Evolutionary conservation across 2,329 filamentous ascomycete genomes (phyloP).

Genomic region (Myriosclerotinia curreyana): DNA sequence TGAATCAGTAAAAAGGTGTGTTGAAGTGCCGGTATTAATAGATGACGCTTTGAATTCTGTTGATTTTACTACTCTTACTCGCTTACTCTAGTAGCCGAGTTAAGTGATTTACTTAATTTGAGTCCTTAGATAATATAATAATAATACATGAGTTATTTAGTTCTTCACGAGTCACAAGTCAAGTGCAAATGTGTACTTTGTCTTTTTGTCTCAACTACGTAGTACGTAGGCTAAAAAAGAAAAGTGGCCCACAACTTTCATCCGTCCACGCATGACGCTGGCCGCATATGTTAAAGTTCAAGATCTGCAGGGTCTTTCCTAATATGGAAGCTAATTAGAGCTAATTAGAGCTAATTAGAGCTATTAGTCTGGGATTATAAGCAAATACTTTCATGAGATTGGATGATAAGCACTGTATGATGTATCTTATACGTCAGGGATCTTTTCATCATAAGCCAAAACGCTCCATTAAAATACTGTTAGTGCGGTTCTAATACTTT

Average conservation of each 20-base stretch:
- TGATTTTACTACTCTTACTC: not conserved
- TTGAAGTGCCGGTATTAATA: too few species aligned
- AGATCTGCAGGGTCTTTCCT: slow-evolving; percentile 15
- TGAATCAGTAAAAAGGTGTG: not conserved
- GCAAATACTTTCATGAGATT: not conserved
- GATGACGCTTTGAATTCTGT: not conserved
- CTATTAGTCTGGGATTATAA: too few species aligned
- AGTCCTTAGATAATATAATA: not conserved
- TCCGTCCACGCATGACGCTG: slow-evolving; percentile 2
- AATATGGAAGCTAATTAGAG: not conserved
- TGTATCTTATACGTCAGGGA: not conserved
- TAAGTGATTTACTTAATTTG: not conserved
- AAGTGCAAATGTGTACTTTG: not conserved
- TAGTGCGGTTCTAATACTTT: slow-evolving; percentile 2
- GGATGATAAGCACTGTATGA: slow-evolving; percentile 13
- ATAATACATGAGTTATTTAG: not conserved
- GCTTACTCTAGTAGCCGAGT: not conserved
- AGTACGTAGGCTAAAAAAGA: not conserved
- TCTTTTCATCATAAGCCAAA: not conserved
- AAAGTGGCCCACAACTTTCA: slow-evolving; percentile 6
- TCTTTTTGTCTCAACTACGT: not conserved
- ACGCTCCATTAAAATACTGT: not conserved
- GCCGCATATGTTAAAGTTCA: not conserved
- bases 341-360: not conserved
- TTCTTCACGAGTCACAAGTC: too few species aligned